Evolutionary conservation across 345 rosid species (phyloP), one percentile per base, ranked within the genome.

Genomic region (Populus tremula): DNA sequence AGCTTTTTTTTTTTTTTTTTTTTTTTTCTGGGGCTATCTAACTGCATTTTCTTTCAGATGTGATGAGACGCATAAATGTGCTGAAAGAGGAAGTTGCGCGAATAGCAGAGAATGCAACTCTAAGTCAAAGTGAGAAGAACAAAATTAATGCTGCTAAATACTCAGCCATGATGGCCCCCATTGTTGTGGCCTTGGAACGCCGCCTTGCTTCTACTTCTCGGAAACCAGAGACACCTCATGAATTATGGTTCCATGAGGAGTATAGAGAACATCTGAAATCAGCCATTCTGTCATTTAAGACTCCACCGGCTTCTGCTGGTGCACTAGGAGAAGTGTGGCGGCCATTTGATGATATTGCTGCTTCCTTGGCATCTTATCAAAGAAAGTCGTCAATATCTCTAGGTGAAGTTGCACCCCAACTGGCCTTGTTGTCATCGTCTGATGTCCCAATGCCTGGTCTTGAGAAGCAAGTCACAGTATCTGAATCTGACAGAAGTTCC

Each of bases 361-460:
- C 92, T 71, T 90, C 96, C 76, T 81, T 94, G 86, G 94, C 93
- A 63, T 92, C 93, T 71, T 86, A 88, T 79, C 98, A 94, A 81
- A 86, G 97, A 79, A 94, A 92, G 82, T 89, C 94, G 62, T 87
- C 91, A 71, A 87, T 92, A 81, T 85, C 89, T 69, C 82, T 94
- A 41, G 89, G 90, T 68, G 94, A 94, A 87, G 97, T 94, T 86
- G 97, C 98, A 67, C 97, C 98, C 18, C 91, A 81, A 49, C 79
- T 94, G 82, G 90, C 96, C 82, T 85, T 86, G 79, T 82, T 94
- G 80, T 92, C 97, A 77, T 90, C 96, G 76, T 91, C 90, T 81
- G 91, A 94, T 86, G 90, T 94, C 82, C 98, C 98, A 78, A 87
- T 94, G 97, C 98, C 98, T 82, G 98, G 98, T 77, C 90, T 94